phyloP scores from a whole-genome alignment of 176 grass and related monocot genomes.

The Eremochloa ophiuroides region DNA sequence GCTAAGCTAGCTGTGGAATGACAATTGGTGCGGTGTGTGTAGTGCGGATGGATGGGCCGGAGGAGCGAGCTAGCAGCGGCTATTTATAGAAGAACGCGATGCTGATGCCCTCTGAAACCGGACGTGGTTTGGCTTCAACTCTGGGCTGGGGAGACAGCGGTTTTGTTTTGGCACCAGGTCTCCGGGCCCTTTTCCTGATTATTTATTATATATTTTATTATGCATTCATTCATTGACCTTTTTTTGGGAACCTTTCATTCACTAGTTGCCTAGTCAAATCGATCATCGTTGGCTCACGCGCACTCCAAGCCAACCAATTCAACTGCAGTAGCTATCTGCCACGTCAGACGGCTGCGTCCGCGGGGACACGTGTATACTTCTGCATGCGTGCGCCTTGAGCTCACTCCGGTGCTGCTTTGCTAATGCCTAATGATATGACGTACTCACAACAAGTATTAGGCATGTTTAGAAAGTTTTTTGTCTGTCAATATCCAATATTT shows the following conservation, averaged over 20 bases:
- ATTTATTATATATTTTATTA: too few relatives aligned
- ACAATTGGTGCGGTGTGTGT: neutral
- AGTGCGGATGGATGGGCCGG: neutral
- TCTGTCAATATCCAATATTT: too few relatives aligned
- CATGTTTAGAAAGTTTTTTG: too few relatives aligned
- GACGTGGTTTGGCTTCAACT: neutral
- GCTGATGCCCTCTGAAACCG: slow-evolving; percentile 10
- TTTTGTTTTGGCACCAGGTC: neutral
- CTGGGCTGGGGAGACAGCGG: neutral
- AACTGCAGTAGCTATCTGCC: neutral
- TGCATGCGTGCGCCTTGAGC: neutral
- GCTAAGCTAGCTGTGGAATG: neutral
- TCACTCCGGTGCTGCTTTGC: too few relatives aligned
- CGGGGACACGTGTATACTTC: neutral
- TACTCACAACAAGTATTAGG: too few relatives aligned
- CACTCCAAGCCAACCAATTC: neutral
- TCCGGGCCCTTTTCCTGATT: too few relatives aligned
- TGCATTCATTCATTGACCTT: too few relatives aligned
- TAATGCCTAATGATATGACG: too few relatives aligned
- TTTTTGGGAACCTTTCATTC: too few relatives aligned
- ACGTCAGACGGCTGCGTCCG: neutral
- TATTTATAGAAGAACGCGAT: neutral
- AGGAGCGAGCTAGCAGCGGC: too few relatives aligned
- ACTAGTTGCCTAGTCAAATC: neutral
- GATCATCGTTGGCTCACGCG: neutral